phyloP scores from a whole-genome alignment of 345 rosid species.

The Crucihimalaya himalaica region DNA sequence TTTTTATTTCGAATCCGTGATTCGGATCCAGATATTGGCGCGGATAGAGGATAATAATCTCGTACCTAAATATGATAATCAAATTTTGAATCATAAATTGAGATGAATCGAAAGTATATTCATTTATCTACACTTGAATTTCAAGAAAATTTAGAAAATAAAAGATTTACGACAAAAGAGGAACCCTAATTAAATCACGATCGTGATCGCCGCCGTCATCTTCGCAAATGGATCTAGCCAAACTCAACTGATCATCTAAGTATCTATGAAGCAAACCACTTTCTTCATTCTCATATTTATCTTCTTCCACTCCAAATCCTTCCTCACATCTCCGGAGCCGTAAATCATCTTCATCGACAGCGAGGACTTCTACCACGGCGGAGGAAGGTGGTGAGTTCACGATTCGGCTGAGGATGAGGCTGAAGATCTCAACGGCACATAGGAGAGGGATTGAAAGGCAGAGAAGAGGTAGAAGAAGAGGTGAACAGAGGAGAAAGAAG shows the following conservation, averaged over 20 bases:
- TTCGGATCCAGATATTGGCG: too few species aligned
- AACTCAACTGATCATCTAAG: conserved; percentile 63
- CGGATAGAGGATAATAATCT: too few species aligned
- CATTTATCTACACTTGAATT: conserved; percentile 19
- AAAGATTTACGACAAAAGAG: conserved; percentile 46
- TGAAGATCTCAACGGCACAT: conserved; percentile 51
- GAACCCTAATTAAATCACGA: conserved; percentile 36
- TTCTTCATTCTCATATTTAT: conserved; percentile 36
- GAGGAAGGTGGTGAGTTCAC: conserved; percentile 4
- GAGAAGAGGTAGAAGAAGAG: conserved; percentile 58
- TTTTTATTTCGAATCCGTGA: too few species aligned
- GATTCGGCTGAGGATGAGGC: conserved; percentile 40
- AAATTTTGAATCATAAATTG: too few species aligned
- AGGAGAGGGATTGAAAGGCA: conserved; percentile 56
- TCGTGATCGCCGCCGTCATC: conserved; percentile 26
- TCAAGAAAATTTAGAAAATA: not conserved
- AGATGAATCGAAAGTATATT: not conserved
- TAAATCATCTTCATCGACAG: conserved; percentile 39
- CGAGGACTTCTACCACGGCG: not conserved
- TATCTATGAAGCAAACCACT: conserved; percentile 59
- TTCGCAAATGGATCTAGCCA: conserved; percentile 54
- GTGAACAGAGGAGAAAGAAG: conserved; percentile 57
- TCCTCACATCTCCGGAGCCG: conserved; percentile 57
- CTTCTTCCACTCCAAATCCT: conserved; percentile 45
- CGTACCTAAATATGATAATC: too few species aligned